Percentiles rank a stretch among this genome's conserved stretches.
Evolutionary conservation across 2,329 filamentous ascomycete genomes (phyloP).

Genomic region (Dothideomycetes sp.): DNA sequence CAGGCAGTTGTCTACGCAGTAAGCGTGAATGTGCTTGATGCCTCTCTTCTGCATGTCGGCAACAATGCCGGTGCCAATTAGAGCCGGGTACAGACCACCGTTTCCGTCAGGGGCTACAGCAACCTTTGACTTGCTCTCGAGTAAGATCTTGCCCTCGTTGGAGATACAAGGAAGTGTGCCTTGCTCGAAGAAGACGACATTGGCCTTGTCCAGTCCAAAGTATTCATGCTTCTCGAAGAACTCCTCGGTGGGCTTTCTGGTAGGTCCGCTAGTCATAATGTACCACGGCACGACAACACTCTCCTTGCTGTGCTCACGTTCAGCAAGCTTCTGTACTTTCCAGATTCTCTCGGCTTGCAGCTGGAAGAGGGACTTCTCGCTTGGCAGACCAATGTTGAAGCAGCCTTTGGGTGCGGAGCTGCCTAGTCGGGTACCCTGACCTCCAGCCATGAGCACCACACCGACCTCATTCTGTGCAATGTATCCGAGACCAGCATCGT

Average conservation of each 20-base stretch:
- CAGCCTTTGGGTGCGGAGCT: conserved; percentile 95
- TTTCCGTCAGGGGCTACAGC: conserved; percentile 96
- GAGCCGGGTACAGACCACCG: conserved; percentile 88
- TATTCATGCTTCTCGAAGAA: conserved; percentile 86
- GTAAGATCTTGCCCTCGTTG: conserved; percentile 92
- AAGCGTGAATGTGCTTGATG: conserved; percentile 90
- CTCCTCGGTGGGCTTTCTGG: conserved; percentile 77
- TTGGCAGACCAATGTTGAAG: conserved; percentile 91
- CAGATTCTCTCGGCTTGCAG: conserved; percentile 90
- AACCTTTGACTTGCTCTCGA: conserved; percentile 81
- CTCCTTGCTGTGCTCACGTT: conserved; percentile 51
- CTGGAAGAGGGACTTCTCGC: conserved; percentile 90
- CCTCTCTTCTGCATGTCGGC: conserved; percentile 81
- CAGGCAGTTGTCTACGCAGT: conserved; percentile 99
- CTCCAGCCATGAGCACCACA: conserved; percentile 93
- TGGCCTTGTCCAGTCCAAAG: conserved; percentile 77
- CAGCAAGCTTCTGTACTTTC: conserved; percentile 72
- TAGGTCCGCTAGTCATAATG: conserved; percentile 97
- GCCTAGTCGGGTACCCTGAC: conserved; percentile 87
- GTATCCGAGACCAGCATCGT: conserved; percentile 55
- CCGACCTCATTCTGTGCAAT: conserved; percentile 61
- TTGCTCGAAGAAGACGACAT: conserved; percentile 92
- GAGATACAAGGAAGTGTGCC: conserved; percentile 93
- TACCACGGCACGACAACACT: conserved; percentile 79
- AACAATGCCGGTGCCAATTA: conserved; percentile 69